Evolutionary conservation across 129 eudicot species (phyloP), one percentile per base, ranked within the genome.

Genomic region (Artemisia tridentata): DNA sequence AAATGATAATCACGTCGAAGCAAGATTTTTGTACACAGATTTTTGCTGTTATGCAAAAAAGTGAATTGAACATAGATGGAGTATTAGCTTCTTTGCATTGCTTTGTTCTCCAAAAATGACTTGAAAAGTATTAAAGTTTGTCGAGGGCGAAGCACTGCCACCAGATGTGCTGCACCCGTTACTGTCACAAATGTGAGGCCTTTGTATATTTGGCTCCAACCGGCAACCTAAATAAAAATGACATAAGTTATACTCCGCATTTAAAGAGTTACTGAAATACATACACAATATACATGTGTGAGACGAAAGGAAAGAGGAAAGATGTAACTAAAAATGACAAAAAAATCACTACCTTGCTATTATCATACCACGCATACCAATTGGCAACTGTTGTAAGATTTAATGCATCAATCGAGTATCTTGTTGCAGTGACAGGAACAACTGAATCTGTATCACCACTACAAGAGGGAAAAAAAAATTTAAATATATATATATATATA

Each of bases 401-500:
- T 53, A 90, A 78, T 10, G 97, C 97, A 48, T 87, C 95, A 75
- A 87, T 85, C 19, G 93, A 86, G 72, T 87, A 87, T 56, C 97
- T 85, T 65, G 97, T 90, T 31, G 95, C 93, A 31, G 95, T 90
- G 34, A 90, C 38, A 9, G 97, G 97, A 61, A 90, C 97, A 12
- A 90, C 97, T 50, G 97, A 77, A 85, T 90, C 97, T 10, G 97
- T 81, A 85, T 90, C 95, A 43, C 97, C 97, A 72, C 97, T 89
- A 82, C 45, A 75, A 17, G 3, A 49, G 14, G 59, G 23, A 31
- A 50, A 41, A 25, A 41, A 50, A 10, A 27, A 0, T 2, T 11
- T n/a, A n/a, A n/a, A n/a, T n/a, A n/a, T n/a, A n/a, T n/a, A n/a
- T n/a, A n/a, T n/a, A n/a, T n/a, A n/a, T n/a, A n/a, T n/a, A n/a